Base-by-base conservation (phyloP, 495 filamentous ascomycete genomes). In the Daldinia concentrica region DNA sequence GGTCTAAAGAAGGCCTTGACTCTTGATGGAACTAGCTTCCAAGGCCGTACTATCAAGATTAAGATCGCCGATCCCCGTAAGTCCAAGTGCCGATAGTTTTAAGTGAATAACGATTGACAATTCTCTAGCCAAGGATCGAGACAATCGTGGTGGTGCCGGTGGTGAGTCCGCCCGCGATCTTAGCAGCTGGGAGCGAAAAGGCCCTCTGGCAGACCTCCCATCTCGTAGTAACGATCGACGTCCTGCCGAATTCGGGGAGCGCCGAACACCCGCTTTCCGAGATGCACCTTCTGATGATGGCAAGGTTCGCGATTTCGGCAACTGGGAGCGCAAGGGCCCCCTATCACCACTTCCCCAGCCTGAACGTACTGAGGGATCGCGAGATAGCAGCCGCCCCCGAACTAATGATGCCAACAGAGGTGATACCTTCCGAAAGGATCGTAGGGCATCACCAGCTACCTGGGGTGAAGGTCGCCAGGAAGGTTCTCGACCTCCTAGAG, bases 281-380 rank as follows among this genome's bases (percentile, higher is more conserved):
- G 82, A 84, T 11, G 78, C 80, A 45, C 72, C 77, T 29, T 77
- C 82, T 68, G 89, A 90, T 66, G 93, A 97, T 76, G 91, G 92
- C 68, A 96, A 94, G 79, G 81, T 91, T 58, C 90, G 94, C 24
- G 93, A 97, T 74, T 92, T 98, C 71, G 85, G 87, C 65, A 95
- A 93, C 82, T 99, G 95, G 95, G 95, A 97, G 79, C 92, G 95
- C 62, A 95, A 93, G 75, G 96, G 95, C 24, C 95, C 96, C 29
- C 86, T 97, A 50, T 91, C 94, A 45, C 92, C 94, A 9, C 79
- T 86, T 22, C 79, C 90, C 14, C 79, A 79, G 32, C 77, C 85
- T 39, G 85, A 90, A 68, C 86, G 84, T 41, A 76, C 82, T 12
- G 77, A 83, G 26, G 82, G 80, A 64, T 82, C 83, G 56, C 83